Evolutionary conservation across 352 stramenopile species (phyloP).

Genomic region (Phytophthora podocarpi): DNA sequence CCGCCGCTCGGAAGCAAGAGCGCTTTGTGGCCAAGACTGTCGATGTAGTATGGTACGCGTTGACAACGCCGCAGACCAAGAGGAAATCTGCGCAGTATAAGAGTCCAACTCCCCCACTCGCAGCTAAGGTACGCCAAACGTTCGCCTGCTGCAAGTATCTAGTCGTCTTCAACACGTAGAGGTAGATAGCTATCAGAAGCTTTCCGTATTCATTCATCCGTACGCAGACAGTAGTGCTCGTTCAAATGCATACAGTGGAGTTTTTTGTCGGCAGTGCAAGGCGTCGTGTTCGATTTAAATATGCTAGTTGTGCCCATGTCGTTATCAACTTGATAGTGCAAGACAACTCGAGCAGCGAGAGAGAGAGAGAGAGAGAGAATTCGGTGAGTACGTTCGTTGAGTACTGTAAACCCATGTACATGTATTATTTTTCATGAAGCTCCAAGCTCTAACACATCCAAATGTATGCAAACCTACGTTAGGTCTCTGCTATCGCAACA

Average conservation of each 20-base stretch:
- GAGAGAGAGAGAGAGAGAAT: no score
- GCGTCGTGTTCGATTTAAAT: no score
- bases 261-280: neutral
- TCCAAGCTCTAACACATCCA: no score
- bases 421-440: no score
- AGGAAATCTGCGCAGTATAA: slow-evolving; percentile 17
- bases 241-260: neutral
- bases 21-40: neutral
- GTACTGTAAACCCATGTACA: no score
- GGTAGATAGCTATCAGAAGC: neutral
- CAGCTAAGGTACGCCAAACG: neutral
- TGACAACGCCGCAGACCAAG: neutral
- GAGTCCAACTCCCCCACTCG: neutral
- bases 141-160: neutral
- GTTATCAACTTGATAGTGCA: neutral
- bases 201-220: neutral
- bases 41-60: neutral
- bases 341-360: no score
- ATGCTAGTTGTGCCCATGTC: no score
- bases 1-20: slow-evolving; percentile 1
- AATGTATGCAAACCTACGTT: no score
- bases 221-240: neutral
- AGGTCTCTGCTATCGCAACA: neutral
- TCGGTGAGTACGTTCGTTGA: neutral
- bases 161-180: neutral